A percentile compares a stretch with the other conserved stretches of the same genome.
phyloP scores from a whole-genome alignment of 495 filamentous ascomycete species.

The Xylaria sp. region DNA sequence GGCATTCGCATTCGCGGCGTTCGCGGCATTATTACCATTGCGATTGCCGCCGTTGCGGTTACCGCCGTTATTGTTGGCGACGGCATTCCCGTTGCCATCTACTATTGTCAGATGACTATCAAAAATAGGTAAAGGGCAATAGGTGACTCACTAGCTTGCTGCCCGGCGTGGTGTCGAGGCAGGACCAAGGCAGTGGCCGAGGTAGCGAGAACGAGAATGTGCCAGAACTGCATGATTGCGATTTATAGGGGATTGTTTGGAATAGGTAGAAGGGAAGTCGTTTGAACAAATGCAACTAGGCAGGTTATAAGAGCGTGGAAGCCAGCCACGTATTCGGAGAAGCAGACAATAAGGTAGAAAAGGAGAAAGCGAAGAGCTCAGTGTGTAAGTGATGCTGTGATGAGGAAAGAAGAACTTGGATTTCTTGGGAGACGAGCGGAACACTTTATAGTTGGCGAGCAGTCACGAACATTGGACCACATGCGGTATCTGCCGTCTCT shows the following conservation, averaged over 20 bases:
- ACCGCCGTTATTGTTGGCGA: slow-evolving; percentile 25
- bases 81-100: slow-evolving; percentile 17
- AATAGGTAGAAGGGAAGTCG: not conserved
- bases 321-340: slow-evolving; percentile 22
- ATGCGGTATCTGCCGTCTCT: not conserved
- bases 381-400: slow-evolving; percentile 7
- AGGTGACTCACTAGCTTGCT: slow-evolving; percentile 28
- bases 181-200: slow-evolving; percentile 36
- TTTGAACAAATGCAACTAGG: not conserved
- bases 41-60: slow-evolving; percentile 24
- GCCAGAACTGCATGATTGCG: slow-evolving; percentile 38
- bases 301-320: slow-evolving; percentile 9
- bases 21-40: slow-evolving; percentile 17
- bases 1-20: slow-evolving; percentile 6
- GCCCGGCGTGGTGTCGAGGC: slow-evolving; percentile 39
- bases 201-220: slow-evolving; percentile 39
- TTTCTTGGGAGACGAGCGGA: not conserved
- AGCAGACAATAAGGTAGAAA: not conserved
- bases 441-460: slow-evolving; percentile 15
- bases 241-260: slow-evolving; percentile 3
- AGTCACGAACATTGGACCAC: not conserved
- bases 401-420: slow-evolving; percentile 4
- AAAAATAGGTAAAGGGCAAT: not conserved
- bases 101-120: slow-evolving; percentile 6
- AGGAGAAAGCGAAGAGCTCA: slow-evolving; percentile 12